Conservation (phyloP, 169 alveolate species). For the Plasmodium reichenowi region DNA sequence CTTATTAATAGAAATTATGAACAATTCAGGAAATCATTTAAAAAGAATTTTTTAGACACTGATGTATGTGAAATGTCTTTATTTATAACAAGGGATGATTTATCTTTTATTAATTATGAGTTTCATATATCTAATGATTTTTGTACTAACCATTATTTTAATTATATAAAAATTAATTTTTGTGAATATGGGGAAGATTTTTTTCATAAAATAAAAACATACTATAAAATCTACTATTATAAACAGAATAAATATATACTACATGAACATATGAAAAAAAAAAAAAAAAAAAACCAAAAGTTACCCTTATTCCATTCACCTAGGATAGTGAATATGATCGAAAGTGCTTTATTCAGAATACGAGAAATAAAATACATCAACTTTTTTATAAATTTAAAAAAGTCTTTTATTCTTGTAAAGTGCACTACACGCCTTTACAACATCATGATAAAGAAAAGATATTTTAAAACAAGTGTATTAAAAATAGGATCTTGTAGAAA, state of each 20-base stretch:
- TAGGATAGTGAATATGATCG: neutral
- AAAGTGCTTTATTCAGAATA: neutral
- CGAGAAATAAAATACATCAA: neutral
- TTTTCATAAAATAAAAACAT: slow-evolving; percentile 25
- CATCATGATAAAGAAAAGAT: slow-evolving; percentile 2
- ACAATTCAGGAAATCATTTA: slow-evolving; percentile 23
- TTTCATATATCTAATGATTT: slow-evolving; percentile 11
- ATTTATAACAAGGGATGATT: slow-evolving; percentile 54
- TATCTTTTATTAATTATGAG: slow-evolving; percentile 65
- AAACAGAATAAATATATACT: neutral
- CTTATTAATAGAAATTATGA: slow-evolving; percentile 66
- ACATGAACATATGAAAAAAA: neutral
- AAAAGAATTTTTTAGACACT: slow-evolving; percentile 50
- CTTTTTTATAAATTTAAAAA: neutral
- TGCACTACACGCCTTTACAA: slow-evolving; percentile 28
- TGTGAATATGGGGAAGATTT: slow-evolving; percentile 73
- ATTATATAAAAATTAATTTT: slow-evolving; percentile 40
- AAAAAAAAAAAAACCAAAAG: neutral
- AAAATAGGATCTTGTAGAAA: slow-evolving; percentile 10
- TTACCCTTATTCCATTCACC: neutral
- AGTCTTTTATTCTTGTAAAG: slow-evolving; percentile 26
- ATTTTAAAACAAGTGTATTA: slow-evolving; percentile 19
- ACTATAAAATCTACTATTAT: neutral
- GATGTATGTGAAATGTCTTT: slow-evolving; percentile 65
- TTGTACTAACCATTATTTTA: slow-evolving; percentile 3